Evolutionary conservation across 2,329 filamentous ascomycete species (phyloP).

Genomic region (Aspergillus hiratsukae): DNA sequence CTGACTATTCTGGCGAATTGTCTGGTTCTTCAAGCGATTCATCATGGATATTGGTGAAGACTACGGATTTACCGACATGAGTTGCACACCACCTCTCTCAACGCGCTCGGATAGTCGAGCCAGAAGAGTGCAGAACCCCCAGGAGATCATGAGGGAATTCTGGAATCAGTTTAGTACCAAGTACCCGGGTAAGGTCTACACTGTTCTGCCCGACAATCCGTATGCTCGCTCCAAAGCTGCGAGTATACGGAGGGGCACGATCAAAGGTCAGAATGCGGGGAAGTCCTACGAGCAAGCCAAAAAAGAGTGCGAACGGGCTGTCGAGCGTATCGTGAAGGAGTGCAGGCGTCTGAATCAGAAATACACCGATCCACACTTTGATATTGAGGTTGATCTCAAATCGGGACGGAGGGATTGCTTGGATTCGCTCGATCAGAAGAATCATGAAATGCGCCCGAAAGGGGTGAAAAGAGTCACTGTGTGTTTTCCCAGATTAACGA

Average conservation of each 20-base stretch:
- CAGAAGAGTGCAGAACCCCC: slow-evolving; percentile 52
- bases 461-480: slow-evolving; percentile 68
- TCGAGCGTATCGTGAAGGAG: slow-evolving; percentile 55
- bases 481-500: slow-evolving; percentile 10
- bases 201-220: slow-evolving; percentile 64
- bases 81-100: slow-evolving; percentile 22
- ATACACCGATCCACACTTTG: slow-evolving; percentile 82
- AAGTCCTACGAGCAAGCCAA: slow-evolving; percentile 70
- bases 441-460: slow-evolving; percentile 53
- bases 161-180: slow-evolving; percentile 69
- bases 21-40: background rate
- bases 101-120: slow-evolving; percentile 31
- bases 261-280: slow-evolving; percentile 54
- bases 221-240: slow-evolving; percentile 59
- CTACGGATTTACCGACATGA: slow-evolving; percentile 14
- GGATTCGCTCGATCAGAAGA: slow-evolving; percentile 40
- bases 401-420: slow-evolving; percentile 50
- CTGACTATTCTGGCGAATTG: background rate
- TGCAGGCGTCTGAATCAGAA: slow-evolving; percentile 77
- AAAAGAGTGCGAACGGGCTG: slow-evolving; percentile 60
- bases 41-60: slow-evolving; percentile 30
- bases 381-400: slow-evolving; percentile 74
- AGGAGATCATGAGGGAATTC: slow-evolving; percentile 66
- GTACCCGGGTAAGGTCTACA: slow-evolving; percentile 67
- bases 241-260: slow-evolving; percentile 50